A percentile compares a stretch with the other conserved stretches of the same genome.
These are phyloP conservation scores for Hypoxylon cercidicola DNA, from an alignment of 495 filamentous ascomycete species.

Conservation along the genomic window DNA sequence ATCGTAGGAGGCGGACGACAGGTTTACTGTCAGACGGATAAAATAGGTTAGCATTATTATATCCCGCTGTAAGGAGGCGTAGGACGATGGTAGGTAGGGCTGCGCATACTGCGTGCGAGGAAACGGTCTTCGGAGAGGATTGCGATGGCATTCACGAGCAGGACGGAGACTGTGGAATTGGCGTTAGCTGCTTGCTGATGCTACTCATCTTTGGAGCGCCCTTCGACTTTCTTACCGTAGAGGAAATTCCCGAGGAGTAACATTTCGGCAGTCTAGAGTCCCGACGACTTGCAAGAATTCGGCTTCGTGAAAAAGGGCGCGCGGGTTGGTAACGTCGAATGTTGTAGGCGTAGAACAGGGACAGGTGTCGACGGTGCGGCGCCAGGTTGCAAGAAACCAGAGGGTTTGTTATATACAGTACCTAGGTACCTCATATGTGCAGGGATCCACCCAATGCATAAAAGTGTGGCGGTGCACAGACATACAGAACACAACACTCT, in stretches of 20 bases:
- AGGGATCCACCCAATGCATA: not conserved
- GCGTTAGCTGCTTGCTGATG: slow-evolving; percentile 30
- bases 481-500: slow-evolving; percentile 10
- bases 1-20: slow-evolving; percentile 72
- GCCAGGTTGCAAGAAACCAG: slow-evolving; percentile 14
- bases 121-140: slow-evolving; percentile 98
- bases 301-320: slow-evolving; percentile 3
- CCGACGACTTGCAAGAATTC: slow-evolving; percentile 18
- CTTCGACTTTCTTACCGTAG: slow-evolving; percentile 64
- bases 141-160: slow-evolving; percentile 93
- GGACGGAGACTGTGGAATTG: slow-evolving; percentile 75
- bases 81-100: slow-evolving; percentile 4
- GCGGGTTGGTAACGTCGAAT: not conserved
- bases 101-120: slow-evolving; percentile 84
- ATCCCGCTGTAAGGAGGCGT: not conserved
- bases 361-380: slow-evolving; percentile 46
- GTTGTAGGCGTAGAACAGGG: slow-evolving; percentile 5
- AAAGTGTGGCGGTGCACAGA: slow-evolving; percentile 26
- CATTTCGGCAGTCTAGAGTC: slow-evolving; percentile 56
- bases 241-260: slow-evolving; percentile 78
- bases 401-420: too few species aligned
- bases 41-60: slow-evolving; percentile 10
- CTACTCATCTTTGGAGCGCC: slow-evolving; percentile 13
- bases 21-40: slow-evolving; percentile 75
- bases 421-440: not conserved